Evolutionary conservation across 768 basidiomycete species (phyloP).

Genomic region (Cantharellus cinnabarinus): DNA sequence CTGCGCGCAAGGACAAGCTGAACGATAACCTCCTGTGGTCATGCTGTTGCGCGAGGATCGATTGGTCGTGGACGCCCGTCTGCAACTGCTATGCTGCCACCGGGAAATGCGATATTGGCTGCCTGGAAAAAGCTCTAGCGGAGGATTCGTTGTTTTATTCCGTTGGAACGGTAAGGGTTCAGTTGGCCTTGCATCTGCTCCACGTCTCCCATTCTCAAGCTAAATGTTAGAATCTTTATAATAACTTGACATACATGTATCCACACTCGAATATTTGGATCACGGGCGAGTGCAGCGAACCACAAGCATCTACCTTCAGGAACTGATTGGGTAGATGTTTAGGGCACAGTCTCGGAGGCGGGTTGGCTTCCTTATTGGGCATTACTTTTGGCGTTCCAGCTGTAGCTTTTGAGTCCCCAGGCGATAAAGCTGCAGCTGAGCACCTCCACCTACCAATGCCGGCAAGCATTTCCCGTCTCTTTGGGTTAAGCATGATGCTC

Average conservation of each 20-base stretch:
- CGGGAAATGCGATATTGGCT: slow-evolving; percentile 60
- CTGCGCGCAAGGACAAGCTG: slow-evolving; percentile 69
- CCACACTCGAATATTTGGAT: slow-evolving; percentile 82
- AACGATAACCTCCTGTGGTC: slow-evolving; percentile 92
- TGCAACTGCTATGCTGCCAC: slow-evolving; percentile 67
- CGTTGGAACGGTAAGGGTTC: slow-evolving; percentile 51
- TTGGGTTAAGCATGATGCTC: neutral
- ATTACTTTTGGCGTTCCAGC: slow-evolving; percentile 84
- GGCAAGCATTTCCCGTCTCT: neutral
- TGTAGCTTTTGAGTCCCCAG: slow-evolving; percentile 80
- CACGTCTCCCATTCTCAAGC: slow-evolving; percentile 1
- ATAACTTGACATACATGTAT: slow-evolving; percentile 80
- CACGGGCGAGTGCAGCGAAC: slow-evolving; percentile 24
- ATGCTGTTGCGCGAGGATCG: slow-evolving; percentile 88
- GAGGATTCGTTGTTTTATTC: slow-evolving; percentile 81
- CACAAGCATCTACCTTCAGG: no score
- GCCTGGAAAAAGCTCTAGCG: slow-evolving; percentile 55
- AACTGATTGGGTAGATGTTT: neutral
- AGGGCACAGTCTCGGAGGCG: slow-evolving; percentile 69
- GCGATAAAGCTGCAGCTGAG: slow-evolving; percentile 57
- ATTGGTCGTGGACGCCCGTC: slow-evolving; percentile 81
- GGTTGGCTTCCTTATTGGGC: slow-evolving; percentile 69
- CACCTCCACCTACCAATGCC: slow-evolving; percentile 18
- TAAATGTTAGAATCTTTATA: slow-evolving; percentile 57
- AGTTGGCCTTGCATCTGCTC: neutral